Conservation (phyloP, 2,329 filamentous ascomycete genomes). For the Cladophialophora chaetospira region DNA sequence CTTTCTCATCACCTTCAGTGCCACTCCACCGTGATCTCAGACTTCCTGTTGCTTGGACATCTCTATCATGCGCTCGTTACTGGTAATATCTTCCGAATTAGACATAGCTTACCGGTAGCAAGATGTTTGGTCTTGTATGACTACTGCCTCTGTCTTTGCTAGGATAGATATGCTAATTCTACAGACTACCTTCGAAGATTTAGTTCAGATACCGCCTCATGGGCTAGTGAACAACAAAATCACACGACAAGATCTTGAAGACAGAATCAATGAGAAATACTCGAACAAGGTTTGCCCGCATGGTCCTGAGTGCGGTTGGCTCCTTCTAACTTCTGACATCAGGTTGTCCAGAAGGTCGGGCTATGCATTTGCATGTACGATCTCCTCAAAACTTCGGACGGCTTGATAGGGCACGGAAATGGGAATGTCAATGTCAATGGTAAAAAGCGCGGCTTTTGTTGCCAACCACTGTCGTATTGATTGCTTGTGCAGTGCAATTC, state of each 20-base stretch:
- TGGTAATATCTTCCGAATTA: not conserved
- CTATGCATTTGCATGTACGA: constrained; percentile 94
- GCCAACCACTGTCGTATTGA: constrained; percentile 1
- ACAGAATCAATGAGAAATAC: constrained; percentile 97
- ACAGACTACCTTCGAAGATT: constrained; percentile 88
- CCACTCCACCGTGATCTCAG: too few relatives aligned
- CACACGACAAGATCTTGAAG: constrained; percentile 82
- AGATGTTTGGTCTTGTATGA: constrained; percentile 36
- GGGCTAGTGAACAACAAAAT: constrained; percentile 67
- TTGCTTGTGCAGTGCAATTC: constrained; percentile 71
- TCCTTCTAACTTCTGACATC: constrained; percentile 6
- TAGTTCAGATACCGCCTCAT: constrained; percentile 87
- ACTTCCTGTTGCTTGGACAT: too few relatives aligned
- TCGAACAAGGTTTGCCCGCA: constrained; percentile 71
- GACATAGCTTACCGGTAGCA: constrained; percentile 7
- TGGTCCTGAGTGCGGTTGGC: not conserved
- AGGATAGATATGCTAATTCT: constrained; percentile 9
- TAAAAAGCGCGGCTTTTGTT: constrained; percentile 42
- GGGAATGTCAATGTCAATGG: constrained; percentile 94
- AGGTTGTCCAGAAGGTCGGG: constrained; percentile 90
- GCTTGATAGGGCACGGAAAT: constrained; percentile 87
- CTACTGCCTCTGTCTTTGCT: not conserved
- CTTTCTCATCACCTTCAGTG: not conserved
- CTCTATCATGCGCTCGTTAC: constrained; percentile 8
- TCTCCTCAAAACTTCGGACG: constrained; percentile 84